Conservation (phyloP, 306 rosid genomes). For the Sindora glabra region DNA sequence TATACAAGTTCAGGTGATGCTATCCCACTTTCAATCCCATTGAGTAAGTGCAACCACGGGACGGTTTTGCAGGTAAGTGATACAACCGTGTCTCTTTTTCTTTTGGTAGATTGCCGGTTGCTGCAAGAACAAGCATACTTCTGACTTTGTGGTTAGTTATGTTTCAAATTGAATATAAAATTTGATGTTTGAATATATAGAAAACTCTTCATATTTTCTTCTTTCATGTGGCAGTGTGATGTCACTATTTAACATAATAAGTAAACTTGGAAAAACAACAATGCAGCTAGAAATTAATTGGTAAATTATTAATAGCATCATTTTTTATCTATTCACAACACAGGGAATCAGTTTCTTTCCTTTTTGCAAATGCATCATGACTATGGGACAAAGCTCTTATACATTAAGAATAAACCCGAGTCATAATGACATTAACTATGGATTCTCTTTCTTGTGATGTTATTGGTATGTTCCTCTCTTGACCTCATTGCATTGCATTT, state of each 20-base stretch:
- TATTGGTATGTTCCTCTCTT: not conserved
- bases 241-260: not conserved
- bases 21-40: constrained; percentile 37
- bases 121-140: not conserved
- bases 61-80: constrained; percentile 46
- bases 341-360: not conserved
- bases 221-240: constrained; percentile 1
- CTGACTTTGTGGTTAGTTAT: constrained; percentile 6
- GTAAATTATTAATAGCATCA: not conserved
- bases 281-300: not conserved
- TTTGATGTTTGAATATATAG: not conserved
- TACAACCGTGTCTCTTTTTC: not conserved
- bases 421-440: not conserved
- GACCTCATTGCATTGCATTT: constrained; percentile 3
- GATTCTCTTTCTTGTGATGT: not conserved
- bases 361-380: constrained; percentile 1
- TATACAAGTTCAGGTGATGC: constrained; percentile 37
- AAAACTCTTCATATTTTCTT: not conserved
- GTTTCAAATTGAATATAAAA: not conserved
- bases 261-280: not conserved
- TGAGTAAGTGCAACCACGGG: constrained; percentile 45
- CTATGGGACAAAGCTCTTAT: not conserved
- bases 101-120: not conserved
- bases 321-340: not conserved
- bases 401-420: not conserved